Base-by-base conservation (phyloP, 192 early-diverging fungal species). In the Mortierella hygrophila region DNA sequence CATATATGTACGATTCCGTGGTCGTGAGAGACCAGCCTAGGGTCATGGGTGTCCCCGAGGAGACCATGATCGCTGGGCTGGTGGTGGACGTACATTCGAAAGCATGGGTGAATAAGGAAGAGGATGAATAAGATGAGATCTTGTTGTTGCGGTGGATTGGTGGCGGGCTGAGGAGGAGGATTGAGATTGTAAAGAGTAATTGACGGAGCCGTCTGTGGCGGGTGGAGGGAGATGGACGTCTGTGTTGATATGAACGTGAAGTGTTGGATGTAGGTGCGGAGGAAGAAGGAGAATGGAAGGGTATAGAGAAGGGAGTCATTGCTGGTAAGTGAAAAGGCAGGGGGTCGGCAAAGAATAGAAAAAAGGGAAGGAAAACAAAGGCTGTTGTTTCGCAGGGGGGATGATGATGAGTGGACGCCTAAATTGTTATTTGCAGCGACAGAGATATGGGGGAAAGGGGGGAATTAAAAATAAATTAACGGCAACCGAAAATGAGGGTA, bases 21-120 rank as follows among this genome's bases (percentile, higher is more conserved):
- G 37, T 23, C 3, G 80, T 54, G 75, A 87, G 37, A 20, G 68
- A 52, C 85, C 79, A 87, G 29, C 60, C 37, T 16, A 87, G 26
- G 9, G 23, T 10, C n/a, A 82, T 26, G 32, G 4, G 29, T 20
- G 74, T 15, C 21, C 78, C 78, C 13, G 80, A 46, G n/a, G 32
- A 41, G n/a, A 68, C 74, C 16, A 72, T 42, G 65, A 57, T 78
- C 26, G 5, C 29, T 18, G 47, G 3, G 23, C 4, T 52, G 29
- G 7, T 3, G 76, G 80, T 20, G 11, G 29, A 75, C 18, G 70
- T 15, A 55, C 79, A 87, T 60, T 75, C 70, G 11, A 87, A 18
- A 9, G 85, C 79, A 32, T 40, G 26, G 80, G 75, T 37, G 63
- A 68, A 55, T 40, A 74, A 40, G n/a, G 21, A 38, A 60, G 60